Conservation (phyloP, 2,329 filamentous ascomycete genomes). For the Monilinia aucupariae region DNA sequence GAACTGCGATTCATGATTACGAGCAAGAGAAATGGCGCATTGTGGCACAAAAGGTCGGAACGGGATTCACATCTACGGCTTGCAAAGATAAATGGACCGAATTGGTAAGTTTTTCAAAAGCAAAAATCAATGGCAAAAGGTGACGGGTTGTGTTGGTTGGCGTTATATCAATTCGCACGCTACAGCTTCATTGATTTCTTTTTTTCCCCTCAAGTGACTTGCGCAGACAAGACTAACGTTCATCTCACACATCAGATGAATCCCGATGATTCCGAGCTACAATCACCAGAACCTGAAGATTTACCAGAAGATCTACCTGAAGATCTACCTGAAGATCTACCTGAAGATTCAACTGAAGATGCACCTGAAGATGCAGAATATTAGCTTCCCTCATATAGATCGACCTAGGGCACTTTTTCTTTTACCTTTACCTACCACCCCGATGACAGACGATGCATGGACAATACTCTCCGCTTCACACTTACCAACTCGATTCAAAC, state of each 20-base stretch:
- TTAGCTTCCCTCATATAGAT: background rate
- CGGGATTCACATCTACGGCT: slow-evolving; percentile 79
- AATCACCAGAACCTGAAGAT: slow-evolving; percentile 6
- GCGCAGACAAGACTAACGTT: background rate
- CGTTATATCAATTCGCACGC: background rate
- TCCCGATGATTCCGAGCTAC: slow-evolving; percentile 4
- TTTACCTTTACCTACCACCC: background rate
- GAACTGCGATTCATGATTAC: slow-evolving; percentile 72
- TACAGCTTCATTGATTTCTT: background rate
- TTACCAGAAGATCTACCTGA: background rate
- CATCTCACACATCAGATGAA: background rate
- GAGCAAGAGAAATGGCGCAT: slow-evolving; percentile 92
- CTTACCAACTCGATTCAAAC: background rate
- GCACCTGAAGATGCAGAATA: background rate
- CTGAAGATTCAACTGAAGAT: background rate
- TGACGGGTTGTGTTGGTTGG: background rate
- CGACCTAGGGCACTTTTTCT: background rate
- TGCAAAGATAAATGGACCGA: slow-evolving; percentile 60
- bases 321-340: background rate
- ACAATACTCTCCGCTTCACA: background rate
- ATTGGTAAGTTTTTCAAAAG: slow-evolving; percentile 21
- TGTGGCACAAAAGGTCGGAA: slow-evolving; percentile 83
- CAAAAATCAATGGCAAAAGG: background rate
- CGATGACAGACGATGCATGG: background rate
- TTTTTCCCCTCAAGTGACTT: background rate